Evolutionary conservation across 768 basidiomycete species (phyloP), one percentile per base, ranked within the genome.

Genomic region (Lactarius pseudohatsudake): DNA sequence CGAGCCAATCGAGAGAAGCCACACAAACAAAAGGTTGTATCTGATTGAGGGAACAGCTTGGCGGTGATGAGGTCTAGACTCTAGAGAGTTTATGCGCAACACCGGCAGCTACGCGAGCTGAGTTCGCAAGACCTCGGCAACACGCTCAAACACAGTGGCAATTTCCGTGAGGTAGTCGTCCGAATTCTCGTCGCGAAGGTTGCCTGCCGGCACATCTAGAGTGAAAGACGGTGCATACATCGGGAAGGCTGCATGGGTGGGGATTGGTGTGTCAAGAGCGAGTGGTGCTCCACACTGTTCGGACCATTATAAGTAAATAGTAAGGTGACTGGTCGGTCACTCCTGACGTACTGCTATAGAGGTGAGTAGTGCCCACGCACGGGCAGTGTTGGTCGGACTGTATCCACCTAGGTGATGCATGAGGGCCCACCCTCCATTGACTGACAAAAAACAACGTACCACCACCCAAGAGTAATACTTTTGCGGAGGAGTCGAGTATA

Each of bases 301-400:
- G 58, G 28, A 45, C 61, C 1, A 26, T 60, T 26, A 59, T 68
- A 47, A 66, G 50, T 22, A 34, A 20, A n/a, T 11, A 41, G 22
- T 15, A 20, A 26, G 4, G 50, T 54, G 22, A 8, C 26, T 0
- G 36, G 36, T 38, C 36, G 11, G 36, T 11, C 36, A 38, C 34
- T 11, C 43, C n/a, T 22, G 47, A 79, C 89, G 68, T 70, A 94
- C 91, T 34, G 85, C 84, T 4, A 91, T 77, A 0, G 89, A 88
- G 1, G 94, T 96, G 20, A 95, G 77, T 72, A 86, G 86, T 0
- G 92, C 81, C 93, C 94, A 97, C 0, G 92, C 91, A 15, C 94
- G 84, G 0, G 95, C 94, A 1, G 87, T 87, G 70, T 96, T 96
- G 1, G 91, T 79, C 4, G 86, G 84, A 71, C 91, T 81, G 74